A percentile compares a stretch with the other conserved stretches of the same genome.
phyloP scores from a whole-genome alignment of 2,329 filamentous ascomycete genomes.

The Rosellinia necatrix region DNA sequence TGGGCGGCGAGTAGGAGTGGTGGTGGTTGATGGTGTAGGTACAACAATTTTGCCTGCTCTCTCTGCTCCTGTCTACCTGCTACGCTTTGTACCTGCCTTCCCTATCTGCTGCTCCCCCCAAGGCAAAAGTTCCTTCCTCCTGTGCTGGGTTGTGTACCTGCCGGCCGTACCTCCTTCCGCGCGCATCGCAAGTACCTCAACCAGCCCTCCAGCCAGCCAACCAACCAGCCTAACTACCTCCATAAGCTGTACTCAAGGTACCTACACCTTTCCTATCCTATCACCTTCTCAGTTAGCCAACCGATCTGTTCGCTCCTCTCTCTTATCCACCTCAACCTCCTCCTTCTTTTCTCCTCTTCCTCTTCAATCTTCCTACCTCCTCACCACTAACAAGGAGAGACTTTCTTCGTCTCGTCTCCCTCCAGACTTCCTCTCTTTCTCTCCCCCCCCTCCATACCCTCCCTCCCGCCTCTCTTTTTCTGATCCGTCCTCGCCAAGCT shows the following conservation, averaged over 20 bases:
- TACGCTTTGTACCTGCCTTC: neutral
- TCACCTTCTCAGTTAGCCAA: slow-evolving; percentile 35
- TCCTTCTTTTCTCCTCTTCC: slow-evolving; percentile 31
- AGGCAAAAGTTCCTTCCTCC: slow-evolving; percentile 25
- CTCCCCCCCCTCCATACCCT: slow-evolving; percentile 31
- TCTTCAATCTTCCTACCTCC: slow-evolving; percentile 33
- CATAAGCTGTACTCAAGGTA: slow-evolving; percentile 26
- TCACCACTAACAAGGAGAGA: slow-evolving; percentile 26
- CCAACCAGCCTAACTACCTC: too few species aligned
- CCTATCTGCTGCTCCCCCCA: neutral
- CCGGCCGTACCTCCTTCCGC: slow-evolving; percentile 1
- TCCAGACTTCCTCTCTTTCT: slow-evolving; percentile 28
- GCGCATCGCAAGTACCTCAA: slow-evolving; percentile 10
- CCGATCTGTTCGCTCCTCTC: slow-evolving; percentile 40
- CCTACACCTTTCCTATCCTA: slow-evolving; percentile 23
- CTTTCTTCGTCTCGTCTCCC: slow-evolving; percentile 29
- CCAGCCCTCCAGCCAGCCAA: slow-evolving; percentile 7
- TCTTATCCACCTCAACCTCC: slow-evolving; percentile 33
- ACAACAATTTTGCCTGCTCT: neutral
- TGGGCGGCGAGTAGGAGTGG: neutral
- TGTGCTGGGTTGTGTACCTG: slow-evolving; percentile 16
- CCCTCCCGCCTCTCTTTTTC: slow-evolving; percentile 43
- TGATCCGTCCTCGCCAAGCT: slow-evolving; percentile 45
- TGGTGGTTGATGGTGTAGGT: slow-evolving; percentile 4
- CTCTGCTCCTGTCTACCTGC: slow-evolving; percentile 12